Base-by-base conservation (phyloP, 768 basidiomycete genomes). In the Boletus speciosus region DNA sequence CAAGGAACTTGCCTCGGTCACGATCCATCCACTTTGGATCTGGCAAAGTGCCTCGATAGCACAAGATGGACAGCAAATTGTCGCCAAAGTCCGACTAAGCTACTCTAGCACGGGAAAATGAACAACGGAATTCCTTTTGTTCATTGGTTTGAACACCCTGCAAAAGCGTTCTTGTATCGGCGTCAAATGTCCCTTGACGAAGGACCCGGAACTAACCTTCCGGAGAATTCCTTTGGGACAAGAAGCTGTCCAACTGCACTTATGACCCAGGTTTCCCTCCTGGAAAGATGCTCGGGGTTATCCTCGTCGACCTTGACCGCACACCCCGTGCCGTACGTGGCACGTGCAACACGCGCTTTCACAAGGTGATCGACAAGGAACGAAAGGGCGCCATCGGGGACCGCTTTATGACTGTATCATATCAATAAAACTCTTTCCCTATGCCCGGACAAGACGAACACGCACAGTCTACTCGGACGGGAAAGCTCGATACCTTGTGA, bases 281-380 rank as follows among this genome's bases (percentile, higher is more conserved):
- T 57, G 12, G 49, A 49, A 19, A 44, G 5, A 40, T 63, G 62
- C 1, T 63, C 58, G 0, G 32, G 39, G n/a, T 63, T 6, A 4
- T 45, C 8, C 23, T 12, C n/a, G 6, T 64, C 32, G 8, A 48
- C 55, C 0, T 4, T 7, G 34, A 4, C 4, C 1, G 29, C 0
- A 25, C 31, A 92, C 78, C 47, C 82, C 78, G 76, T 90, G 7
- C 81, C 81, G 31, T 78, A 81, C 0, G 76, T 77, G 48, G 73
- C 62, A 53, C 73, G 73, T 11, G 79, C 68, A 3, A 79, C 70
- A 8, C 81, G 75, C 5, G 69, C 68, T 6, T 70, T 68, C 15
- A 81, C 80, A n/a, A 74, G 70, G 52, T 76, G 40, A 48, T 81
- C 77, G 2, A 82, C 35, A 38, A 61, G 67, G 49, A 58, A 73